Evolutionary conservation across 2,329 filamentous ascomycete species (phyloP).

Genomic region (Xylariales sp.): DNA sequence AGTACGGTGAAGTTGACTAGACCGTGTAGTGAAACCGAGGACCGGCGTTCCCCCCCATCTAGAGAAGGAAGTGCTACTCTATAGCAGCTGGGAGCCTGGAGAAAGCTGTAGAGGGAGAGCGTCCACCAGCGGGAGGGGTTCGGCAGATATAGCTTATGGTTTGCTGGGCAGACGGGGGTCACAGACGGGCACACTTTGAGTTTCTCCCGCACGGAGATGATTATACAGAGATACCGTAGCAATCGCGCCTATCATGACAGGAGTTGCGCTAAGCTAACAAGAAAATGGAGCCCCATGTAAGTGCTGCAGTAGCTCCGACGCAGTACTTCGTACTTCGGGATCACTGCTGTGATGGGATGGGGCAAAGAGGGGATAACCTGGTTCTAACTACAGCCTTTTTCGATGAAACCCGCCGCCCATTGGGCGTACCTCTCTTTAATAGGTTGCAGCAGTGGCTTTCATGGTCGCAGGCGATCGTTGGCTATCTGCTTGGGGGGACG

Average conservation of each 20-base stretch:
- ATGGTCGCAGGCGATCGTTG: slow-evolving; percentile 9
- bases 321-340: too few species aligned
- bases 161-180: too few species aligned
- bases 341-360: not conserved
- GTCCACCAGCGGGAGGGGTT: not conserved
- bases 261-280: too few species aligned
- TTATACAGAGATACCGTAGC: slow-evolving; percentile 4
- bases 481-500: too few species aligned
- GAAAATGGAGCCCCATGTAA: too few species aligned
- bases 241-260: slow-evolving; percentile 3
- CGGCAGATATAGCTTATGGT: slow-evolving; percentile 7
- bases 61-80: slow-evolving; percentile 1
- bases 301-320: slow-evolving; percentile 8
- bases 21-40: slow-evolving; percentile 1
- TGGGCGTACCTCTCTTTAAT: slow-evolving; percentile 7
- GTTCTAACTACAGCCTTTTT: too few species aligned
- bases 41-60: not conserved
- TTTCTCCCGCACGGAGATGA: too few species aligned
- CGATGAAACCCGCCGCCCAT: too few species aligned
- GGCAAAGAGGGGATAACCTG: too few species aligned
- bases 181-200: too few species aligned
- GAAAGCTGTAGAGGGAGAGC: slow-evolving; percentile 2
- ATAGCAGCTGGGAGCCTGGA: slow-evolving; percentile 3
- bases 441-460: slow-evolving; percentile 8
- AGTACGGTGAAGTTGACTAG: not conserved